Conservation (phyloP, 331 rosid species). For the Arachis monticola region DNA sequence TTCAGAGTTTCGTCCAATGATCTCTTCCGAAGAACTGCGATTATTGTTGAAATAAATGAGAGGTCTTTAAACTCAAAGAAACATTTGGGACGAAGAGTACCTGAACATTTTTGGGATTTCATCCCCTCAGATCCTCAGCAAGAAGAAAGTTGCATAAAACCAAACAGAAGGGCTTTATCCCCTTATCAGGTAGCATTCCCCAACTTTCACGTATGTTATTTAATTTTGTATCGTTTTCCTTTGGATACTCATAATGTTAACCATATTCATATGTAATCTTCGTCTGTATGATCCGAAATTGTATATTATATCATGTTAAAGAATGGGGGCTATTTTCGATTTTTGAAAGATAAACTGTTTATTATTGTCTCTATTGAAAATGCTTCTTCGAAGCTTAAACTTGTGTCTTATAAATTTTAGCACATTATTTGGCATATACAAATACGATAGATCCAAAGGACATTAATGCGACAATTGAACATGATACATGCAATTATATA, state of each 20-base stretch:
- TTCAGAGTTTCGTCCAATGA: conserved; percentile 83
- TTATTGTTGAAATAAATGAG: conserved; percentile 70
- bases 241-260: conserved; percentile 19
- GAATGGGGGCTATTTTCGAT: background rate
- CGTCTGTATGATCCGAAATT: background rate
- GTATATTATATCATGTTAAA: background rate
- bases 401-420: background rate
- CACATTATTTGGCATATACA: conserved; percentile 18
- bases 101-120: conserved; percentile 86
- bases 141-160: conserved; percentile 56
- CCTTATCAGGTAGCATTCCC: conserved; percentile 72
- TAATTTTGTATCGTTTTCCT: conserved; percentile 21
- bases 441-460: conserved; percentile 6
- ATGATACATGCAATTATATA: background rate
- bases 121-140: conserved; percentile 66
- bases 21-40: conserved; percentile 65
- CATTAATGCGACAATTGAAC: conserved; percentile 8
- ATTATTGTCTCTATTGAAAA: conserved; percentile 4
- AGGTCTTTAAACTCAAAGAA: conserved; percentile 45
- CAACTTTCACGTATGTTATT: conserved; percentile 3
- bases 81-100: conserved; percentile 47
- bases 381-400: conserved; percentile 34
- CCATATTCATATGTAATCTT: conserved; percentile 16
- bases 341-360: conserved; percentile 18
- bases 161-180: conserved; percentile 73